phyloP scores from a whole-genome alignment of 176 grass and related monocot species.

The Oryza australiensis region DNA sequence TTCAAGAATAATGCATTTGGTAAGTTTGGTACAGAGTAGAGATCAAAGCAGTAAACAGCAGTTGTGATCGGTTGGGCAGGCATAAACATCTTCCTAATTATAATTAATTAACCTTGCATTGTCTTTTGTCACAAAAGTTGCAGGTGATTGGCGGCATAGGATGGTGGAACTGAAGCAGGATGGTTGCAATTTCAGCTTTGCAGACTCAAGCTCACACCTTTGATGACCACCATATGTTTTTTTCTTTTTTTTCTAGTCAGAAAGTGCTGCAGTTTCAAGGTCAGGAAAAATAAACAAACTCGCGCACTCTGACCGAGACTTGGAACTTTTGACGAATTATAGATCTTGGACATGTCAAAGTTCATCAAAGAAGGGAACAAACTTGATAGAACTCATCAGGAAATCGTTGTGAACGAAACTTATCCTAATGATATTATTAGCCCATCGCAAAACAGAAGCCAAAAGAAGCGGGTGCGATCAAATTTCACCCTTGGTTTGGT shows the following conservation, averaged over 20 bases:
- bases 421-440: no score
- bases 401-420: not conserved
- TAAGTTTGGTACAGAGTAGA: constrained; percentile 1
- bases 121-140: not conserved
- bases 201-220: not conserved
- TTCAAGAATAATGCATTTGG: constrained; percentile 2
- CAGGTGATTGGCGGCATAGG: not conserved
- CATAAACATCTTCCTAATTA: not conserved
- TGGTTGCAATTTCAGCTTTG: not conserved
- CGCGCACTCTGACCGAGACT: not conserved
- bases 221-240: not conserved
- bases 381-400: no score
- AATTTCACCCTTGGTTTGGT: no score
- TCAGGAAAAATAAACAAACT: not conserved
- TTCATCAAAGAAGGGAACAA: no score
- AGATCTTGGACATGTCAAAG: not conserved
- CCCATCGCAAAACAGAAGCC: no score
- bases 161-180: not conserved
- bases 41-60: not conserved
- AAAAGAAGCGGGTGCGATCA: no score
- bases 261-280: not conserved
- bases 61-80: not conserved
- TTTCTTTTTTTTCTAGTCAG: not conserved
- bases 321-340: not conserved
- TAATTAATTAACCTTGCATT: not conserved